These are phyloP conservation scores for Huntiella abstrusa DNA, from an alignment of 2,329 filamentous ascomycete genomes.

Conservation along the genomic window DNA sequence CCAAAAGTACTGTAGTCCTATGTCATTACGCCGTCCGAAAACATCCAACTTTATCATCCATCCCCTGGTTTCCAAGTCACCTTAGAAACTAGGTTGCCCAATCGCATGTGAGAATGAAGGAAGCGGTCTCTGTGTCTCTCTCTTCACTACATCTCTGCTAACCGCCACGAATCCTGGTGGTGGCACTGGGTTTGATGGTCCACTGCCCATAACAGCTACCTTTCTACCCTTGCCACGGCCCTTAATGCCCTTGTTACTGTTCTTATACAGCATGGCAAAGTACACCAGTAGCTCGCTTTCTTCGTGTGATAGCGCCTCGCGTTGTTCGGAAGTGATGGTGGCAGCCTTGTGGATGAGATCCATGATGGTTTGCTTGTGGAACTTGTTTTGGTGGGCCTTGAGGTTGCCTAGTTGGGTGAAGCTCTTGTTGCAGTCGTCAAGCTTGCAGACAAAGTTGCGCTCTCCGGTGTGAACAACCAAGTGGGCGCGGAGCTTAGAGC, in stretches of 20 bases:
- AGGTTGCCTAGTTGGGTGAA: conserved; percentile 86
- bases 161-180: too few species aligned
- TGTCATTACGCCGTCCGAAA: too few species aligned
- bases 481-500: conserved; percentile 71
- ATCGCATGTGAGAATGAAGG: too few species aligned
- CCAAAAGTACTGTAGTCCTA: too few species aligned
- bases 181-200: conserved; percentile 2
- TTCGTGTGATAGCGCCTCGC: conserved; percentile 34
- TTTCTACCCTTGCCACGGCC: conserved; percentile 73
- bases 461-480: conserved; percentile 58
- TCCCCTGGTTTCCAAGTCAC: too few species aligned
- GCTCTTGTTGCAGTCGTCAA: conserved; percentile 70
- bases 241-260: conserved; percentile 97
- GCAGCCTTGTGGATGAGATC: conserved; percentile 54
- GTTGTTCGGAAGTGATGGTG: conserved; percentile 37
- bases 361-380: conserved; percentile 58
- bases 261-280: conserved; percentile 79
- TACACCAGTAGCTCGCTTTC: conserved; percentile 71
- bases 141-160: too few species aligned
- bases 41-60: too few species aligned
- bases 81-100: too few species aligned
- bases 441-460: conserved; percentile 63
- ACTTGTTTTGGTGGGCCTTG: conserved; percentile 93
- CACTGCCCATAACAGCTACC: conserved; percentile 23
- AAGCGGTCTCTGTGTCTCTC: too few species aligned